Evolutionary conservation across 2,329 filamentous ascomycete species (phyloP).

Genomic region (Phaeosphaeria sp.): DNA sequence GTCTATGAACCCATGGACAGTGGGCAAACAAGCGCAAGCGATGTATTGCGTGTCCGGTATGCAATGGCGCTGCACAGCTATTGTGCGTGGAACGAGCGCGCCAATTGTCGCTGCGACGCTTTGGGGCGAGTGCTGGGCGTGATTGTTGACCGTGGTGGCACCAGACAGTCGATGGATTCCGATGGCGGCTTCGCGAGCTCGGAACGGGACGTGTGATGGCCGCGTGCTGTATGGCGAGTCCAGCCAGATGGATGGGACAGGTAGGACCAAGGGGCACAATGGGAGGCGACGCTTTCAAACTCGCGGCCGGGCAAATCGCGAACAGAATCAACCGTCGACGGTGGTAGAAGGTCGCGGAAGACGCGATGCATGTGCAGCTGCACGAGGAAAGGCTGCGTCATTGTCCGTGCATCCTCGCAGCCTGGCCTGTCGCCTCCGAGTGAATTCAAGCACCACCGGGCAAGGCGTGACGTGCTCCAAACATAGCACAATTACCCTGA

Average conservation of each 20-base stretch:
- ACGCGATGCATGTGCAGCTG: slow-evolving; percentile 26
- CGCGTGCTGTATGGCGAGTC: neutral
- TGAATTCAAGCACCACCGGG: slow-evolving; percentile 31
- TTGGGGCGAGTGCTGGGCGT: slow-evolving; percentile 9
- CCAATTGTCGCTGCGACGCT: slow-evolving; percentile 2
- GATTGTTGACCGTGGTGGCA: slow-evolving; percentile 14
- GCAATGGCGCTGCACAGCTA: neutral
- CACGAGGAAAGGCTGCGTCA: slow-evolving; percentile 34
- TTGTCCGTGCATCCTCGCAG: slow-evolving; percentile 30
- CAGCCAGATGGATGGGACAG: neutral
- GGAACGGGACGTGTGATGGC: slow-evolving; percentile 7
- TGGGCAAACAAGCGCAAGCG: slow-evolving; percentile 3
- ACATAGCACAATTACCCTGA: slow-evolving; percentile 14
- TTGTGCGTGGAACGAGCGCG: neutral
- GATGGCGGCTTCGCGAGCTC: slow-evolving; percentile 17
- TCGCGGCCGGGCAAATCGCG: slow-evolving; percentile 3
- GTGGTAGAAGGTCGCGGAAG: slow-evolving; percentile 31
- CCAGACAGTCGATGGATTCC: slow-evolving; percentile 16
- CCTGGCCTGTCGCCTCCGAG: slow-evolving; percentile 16
- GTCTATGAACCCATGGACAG: slow-evolving; percentile 22
- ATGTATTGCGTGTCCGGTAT: neutral
- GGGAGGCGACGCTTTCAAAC: neutral
- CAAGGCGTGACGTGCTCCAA: slow-evolving; percentile 18
- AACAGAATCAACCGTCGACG: slow-evolving; percentile 15
- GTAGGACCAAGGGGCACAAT: neutral